Base-by-base conservation (phyloP, 2,329 filamentous ascomycete species). In the Exophiala lecanii-corni region DNA sequence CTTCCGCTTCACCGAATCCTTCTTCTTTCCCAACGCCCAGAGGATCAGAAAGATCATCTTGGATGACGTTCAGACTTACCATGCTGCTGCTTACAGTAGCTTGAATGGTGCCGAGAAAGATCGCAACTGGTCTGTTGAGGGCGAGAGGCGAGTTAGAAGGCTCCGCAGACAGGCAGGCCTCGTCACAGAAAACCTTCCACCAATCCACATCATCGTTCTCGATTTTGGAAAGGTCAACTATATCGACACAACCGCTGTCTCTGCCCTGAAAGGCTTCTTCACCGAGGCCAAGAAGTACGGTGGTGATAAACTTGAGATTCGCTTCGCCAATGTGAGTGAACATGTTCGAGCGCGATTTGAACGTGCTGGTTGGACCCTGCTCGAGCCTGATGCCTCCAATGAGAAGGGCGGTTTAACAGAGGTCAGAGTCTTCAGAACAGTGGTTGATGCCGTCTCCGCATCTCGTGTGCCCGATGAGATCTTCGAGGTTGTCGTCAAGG, bases 1-100 rank as follows among this genome's bases (percentile, higher is more conserved):
- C 25, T 76, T 82, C 56, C 66, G 67, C 3, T 78, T 80, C 59
- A 71, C 68, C 25, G 74, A 79, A 43, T 71, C 74, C 1, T 62
- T 82, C 25, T 74, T 81, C 60, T 82, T 81, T 63, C 74, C 72
- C 48, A 82, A 82, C 55, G 76, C 78, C 2, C 75, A 76, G 43
- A 63, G 70, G 30, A 60, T 72, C 46, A 77, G 75, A 36, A 66
- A 59, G 2, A 60, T 64, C 5, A 69, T 75, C 13, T 60, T 78
- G 12, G 74, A 79, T 48, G 62, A 64, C 1, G 57, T 79, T 26
- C 70, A 75, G 48, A 73, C 69, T 0, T 64, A 66, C 47, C 68
- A 72, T 47, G 61, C 67, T 0, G 63, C 65, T 0, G 55, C 62
- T 3, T 65, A 68, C 45, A 61, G 64, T 35, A 59, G 63, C 4